Percentiles rank a stretch among this genome's conserved stretches.
Evolutionary conservation across 2,329 filamentous ascomycete species (phyloP).

Genomic region (Aquanectria penicillioides): DNA sequence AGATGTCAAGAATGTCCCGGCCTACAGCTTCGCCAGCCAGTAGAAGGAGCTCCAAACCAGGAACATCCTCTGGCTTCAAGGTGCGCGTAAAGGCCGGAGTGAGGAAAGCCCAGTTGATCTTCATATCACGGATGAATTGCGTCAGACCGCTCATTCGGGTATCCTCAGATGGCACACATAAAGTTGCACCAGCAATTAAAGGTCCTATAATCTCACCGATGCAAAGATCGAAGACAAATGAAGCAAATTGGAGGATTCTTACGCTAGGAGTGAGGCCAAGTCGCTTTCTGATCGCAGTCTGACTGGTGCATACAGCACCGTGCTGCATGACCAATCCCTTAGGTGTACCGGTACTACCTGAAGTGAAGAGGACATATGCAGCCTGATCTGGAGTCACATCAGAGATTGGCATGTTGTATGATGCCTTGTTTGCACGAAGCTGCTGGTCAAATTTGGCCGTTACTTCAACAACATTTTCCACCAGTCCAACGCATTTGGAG

Average conservation of each 20-base stretch:
- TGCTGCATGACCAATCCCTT: constrained; percentile 34
- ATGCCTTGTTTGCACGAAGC: background rate
- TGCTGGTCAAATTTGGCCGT: background rate
- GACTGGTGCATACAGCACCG: background rate
- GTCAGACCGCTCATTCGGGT: background rate
- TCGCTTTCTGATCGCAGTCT: background rate
- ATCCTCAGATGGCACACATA: background rate
- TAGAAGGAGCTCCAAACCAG: background rate
- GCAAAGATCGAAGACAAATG: background rate
- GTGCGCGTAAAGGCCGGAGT: background rate
- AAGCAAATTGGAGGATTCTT: background rate
- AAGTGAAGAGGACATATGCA: constrained; percentile 10
- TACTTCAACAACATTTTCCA: background rate
- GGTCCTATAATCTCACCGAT: background rate
- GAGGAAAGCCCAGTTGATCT: background rate
- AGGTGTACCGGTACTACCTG: constrained; percentile 25
- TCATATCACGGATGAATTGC: background rate
- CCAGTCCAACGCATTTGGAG: background rate
- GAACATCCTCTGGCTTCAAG: background rate
- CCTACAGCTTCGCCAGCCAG: background rate
- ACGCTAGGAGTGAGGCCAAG: background rate
- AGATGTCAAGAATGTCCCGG: background rate
- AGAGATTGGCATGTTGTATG: background rate
- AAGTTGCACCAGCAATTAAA: background rate
- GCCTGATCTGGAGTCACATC: background rate